A percentile compares a stretch with the other conserved stretches of the same genome.
These are phyloP conservation scores for Nidularia pulvinata DNA, from an alignment of 768 basidiomycete species.

Conservation along the genomic window DNA sequence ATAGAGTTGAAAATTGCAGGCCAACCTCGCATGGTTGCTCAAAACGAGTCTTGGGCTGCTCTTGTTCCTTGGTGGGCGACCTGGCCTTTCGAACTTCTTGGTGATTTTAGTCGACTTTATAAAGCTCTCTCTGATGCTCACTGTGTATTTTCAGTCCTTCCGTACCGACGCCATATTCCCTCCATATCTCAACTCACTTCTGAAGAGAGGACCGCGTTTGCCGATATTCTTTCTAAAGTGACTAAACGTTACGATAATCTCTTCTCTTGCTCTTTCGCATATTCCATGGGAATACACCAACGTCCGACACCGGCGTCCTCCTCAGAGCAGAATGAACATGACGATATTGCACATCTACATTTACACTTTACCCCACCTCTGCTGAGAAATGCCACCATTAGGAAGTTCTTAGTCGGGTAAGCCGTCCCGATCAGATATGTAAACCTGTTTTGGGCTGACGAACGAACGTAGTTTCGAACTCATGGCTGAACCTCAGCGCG, in stretches of 20 bases:
- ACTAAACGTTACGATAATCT: constrained; percentile 77
- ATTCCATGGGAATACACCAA: constrained; percentile 96
- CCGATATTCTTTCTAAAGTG: constrained; percentile 62
- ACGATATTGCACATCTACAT: constrained; percentile 77
- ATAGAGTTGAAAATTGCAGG: constrained; percentile 47
- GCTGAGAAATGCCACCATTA: constrained; percentile 76
- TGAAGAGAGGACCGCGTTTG: constrained; percentile 64
- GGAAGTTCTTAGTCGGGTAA: constrained; percentile 90
- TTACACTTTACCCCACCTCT: constrained; percentile 88
- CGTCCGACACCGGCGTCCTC: constrained; percentile 44
- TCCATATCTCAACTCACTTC: constrained; percentile 60
- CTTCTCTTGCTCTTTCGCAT: constrained; percentile 87
- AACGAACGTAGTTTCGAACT: constrained; percentile 68
- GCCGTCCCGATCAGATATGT: constrained; percentile 15
- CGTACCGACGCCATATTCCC: constrained; percentile 77
- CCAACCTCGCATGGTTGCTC: constrained; percentile 63
- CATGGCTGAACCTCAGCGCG: constrained; percentile 89
- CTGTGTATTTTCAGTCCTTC: constrained; percentile 68
- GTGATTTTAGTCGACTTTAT: constrained; percentile 28
- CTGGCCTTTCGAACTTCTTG: constrained; percentile 88
- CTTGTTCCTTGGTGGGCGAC: constrained; percentile 95
- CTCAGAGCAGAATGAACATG: constrained; percentile 30
- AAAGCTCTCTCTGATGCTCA: constrained; percentile 1
- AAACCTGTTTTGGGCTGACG: constrained; percentile 2
- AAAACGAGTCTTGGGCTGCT: constrained; percentile 79